Conservation (phyloP, 1,284 basidiomycete genomes). For the Hymenochaete sp. region DNA sequence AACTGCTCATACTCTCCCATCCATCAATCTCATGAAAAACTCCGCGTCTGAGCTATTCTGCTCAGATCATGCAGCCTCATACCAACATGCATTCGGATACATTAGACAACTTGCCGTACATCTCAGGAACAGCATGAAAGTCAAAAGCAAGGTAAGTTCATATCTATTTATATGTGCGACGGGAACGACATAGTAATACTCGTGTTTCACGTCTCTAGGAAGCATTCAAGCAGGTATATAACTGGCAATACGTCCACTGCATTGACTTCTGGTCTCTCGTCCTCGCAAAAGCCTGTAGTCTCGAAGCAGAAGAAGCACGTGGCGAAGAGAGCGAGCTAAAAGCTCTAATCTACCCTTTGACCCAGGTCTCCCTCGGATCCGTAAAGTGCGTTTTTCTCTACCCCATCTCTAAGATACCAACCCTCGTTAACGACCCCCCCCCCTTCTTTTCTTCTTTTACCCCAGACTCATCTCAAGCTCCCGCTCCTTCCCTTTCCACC, state of each 20-base stretch:
- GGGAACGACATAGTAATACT: slow-evolving; percentile 7
- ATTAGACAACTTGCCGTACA: slow-evolving; percentile 95
- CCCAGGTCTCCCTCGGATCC: slow-evolving; percentile 89
- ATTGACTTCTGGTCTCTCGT: slow-evolving; percentile 96
- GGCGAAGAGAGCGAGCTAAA: slow-evolving; percentile 71
- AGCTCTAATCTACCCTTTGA: slow-evolving; percentile 89
- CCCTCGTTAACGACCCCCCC: slow-evolving; percentile 12
- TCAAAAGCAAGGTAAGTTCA: slow-evolving; percentile 63
- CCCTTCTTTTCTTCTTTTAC: slow-evolving; percentile 18
- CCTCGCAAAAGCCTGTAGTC: slow-evolving; percentile 71
- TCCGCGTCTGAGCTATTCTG: slow-evolving; percentile 90
- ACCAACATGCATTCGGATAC: slow-evolving; percentile 95
- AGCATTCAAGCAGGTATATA: slow-evolving; percentile 88
- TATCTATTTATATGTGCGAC: slow-evolving; percentile 18
- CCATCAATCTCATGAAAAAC: slow-evolving; percentile 97
- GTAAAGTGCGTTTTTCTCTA: slow-evolving; percentile 56
- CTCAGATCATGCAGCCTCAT: slow-evolving; percentile 64
- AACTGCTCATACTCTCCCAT: slow-evolving; percentile 81
- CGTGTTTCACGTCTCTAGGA: slow-evolving; percentile 42
- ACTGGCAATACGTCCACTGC: slow-evolving; percentile 97
- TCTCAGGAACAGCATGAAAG: slow-evolving; percentile 85
- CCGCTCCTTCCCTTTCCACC: slow-evolving; percentile 74
- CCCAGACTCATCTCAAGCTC: slow-evolving; percentile 73
- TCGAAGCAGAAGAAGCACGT: slow-evolving; percentile 41
- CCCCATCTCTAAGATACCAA: not conserved